Percentiles rank a stretch among this genome's conserved stretches.
phyloP scores from a whole-genome alignment of 1,284 basidiomycete genomes.

The Hortiboletus rubellus region DNA sequence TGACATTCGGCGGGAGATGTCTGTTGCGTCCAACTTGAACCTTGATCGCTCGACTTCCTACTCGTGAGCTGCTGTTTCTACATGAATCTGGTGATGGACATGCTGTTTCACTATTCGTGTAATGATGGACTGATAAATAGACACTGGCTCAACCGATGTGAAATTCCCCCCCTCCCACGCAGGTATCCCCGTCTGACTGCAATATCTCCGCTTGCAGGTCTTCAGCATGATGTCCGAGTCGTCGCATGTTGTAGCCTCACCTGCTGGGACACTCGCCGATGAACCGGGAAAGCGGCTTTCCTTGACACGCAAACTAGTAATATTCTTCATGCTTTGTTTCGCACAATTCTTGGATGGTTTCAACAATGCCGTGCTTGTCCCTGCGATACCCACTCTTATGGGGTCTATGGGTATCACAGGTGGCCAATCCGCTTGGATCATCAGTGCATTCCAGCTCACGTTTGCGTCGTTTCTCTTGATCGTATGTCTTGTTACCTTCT shows the following conservation, averaged over 20 bases:
- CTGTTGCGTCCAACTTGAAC: neutral
- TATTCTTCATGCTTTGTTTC: constrained; percentile 46
- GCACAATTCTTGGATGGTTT: constrained; percentile 50
- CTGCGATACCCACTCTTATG: constrained; percentile 39
- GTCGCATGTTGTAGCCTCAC: constrained; percentile 3
- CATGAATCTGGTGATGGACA: neutral
- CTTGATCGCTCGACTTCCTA: neutral
- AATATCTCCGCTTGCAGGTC: neutral
- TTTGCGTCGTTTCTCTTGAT: constrained; percentile 45
- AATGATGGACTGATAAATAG: constrained; percentile 3
- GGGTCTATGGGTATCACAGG: constrained; percentile 57
- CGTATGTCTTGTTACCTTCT: constrained; percentile 31
- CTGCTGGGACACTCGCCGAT: constrained; percentile 30
- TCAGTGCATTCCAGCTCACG: constrained; percentile 45
- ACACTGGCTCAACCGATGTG: neutral
- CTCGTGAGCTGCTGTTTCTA: neutral
- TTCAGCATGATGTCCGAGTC: constrained; percentile 15
- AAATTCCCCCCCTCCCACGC: neutral
- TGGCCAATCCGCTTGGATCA: constrained; percentile 41
- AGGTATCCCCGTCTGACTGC: neutral
- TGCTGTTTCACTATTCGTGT: neutral
- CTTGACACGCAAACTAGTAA: constrained; percentile 30
- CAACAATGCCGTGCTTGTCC: constrained; percentile 49
- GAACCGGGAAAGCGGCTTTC: constrained; percentile 16
- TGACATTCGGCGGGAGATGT: neutral